phyloP scores from a whole-genome alignment of 1,139 yeast species.

The Debaryomycetaceae sp. region DNA sequence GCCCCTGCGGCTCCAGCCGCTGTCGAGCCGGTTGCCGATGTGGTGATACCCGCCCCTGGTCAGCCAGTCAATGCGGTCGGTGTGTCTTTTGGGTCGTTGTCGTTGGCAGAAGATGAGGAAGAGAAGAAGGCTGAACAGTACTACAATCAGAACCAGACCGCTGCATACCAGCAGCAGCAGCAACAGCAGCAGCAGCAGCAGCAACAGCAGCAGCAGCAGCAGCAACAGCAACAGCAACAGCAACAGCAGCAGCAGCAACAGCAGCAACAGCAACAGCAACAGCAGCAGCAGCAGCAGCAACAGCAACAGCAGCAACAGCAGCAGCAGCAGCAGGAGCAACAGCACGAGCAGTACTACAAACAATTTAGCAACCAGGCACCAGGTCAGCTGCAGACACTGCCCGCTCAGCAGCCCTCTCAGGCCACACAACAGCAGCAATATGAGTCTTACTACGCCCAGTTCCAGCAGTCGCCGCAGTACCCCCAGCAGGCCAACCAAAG shows the following conservation, averaged over 20 bases:
- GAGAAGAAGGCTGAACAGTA: slow-evolving; percentile 15
- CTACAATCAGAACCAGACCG: slow-evolving; percentile 11
- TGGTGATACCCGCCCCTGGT: slow-evolving; percentile 58
- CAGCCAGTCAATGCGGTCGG: slow-evolving; percentile 55
- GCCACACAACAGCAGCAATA: slow-evolving; percentile 20
- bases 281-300: slow-evolving; percentile 17
- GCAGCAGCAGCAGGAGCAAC: slow-evolving; percentile 9
- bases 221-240: slow-evolving; percentile 11
- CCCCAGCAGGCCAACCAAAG: slow-evolving; percentile 39
- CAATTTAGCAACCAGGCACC: slow-evolving; percentile 19
- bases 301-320: slow-evolving; percentile 12
- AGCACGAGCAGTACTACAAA: background rate
- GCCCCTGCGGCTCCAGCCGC: slow-evolving; percentile 11
- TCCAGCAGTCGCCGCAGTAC: slow-evolving; percentile 33
- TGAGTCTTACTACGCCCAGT: slow-evolving; percentile 31
- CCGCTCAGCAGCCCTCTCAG: slow-evolving; percentile 16
- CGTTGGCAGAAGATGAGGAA: slow-evolving; percentile 43
- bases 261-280: slow-evolving; percentile 16
- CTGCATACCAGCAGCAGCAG: slow-evolving; percentile 12
- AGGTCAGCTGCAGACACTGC: slow-evolving; percentile 22
- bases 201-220: slow-evolving; percentile 11
- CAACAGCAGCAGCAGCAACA: slow-evolving; percentile 19
- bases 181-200: slow-evolving; percentile 11
- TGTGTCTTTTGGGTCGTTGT: slow-evolving; percentile 66
- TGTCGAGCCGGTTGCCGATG: slow-evolving; percentile 32